Percentiles rank a stretch among this genome's conserved stretches.
phyloP scores from a whole-genome alignment of 2,329 filamentous ascomycete genomes.

The Aspergillus phoenicis region DNA sequence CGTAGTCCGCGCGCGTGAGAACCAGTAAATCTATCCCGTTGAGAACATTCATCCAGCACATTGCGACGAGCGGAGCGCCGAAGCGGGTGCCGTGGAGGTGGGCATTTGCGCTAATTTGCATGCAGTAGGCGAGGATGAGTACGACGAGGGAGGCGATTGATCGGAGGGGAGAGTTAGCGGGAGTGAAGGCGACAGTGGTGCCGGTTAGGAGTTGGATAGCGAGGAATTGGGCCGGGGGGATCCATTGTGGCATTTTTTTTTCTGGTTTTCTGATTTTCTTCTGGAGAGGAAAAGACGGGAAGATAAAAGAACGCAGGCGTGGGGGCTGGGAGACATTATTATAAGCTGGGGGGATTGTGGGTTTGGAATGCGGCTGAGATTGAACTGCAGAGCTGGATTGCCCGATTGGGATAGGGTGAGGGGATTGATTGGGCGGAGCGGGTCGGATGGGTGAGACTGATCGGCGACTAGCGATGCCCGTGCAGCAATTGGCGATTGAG shows the following conservation, averaged over 20 bases:
- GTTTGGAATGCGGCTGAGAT: not conserved
- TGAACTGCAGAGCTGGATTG: not conserved
- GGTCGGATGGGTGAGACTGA: not conserved
- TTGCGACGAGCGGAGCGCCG: constrained; percentile 20
- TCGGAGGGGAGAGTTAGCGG: constrained; percentile 10
- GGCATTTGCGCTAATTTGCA: constrained; percentile 11
- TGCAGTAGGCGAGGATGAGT: constrained; percentile 14
- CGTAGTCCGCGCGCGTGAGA: constrained; percentile 20
- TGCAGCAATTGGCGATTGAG: no score
- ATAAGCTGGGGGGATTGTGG: not conserved
- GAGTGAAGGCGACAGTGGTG: constrained; percentile 14
- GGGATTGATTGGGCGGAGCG: not conserved
- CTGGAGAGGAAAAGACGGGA: not conserved
- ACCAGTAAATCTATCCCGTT: constrained; percentile 25
- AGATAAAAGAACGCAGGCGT: not conserved
- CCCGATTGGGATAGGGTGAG: not conserved
- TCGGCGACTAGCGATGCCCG: not conserved
- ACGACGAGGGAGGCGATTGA: constrained; percentile 8
- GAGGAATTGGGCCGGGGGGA: constrained; percentile 16
- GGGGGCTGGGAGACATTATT: no score
- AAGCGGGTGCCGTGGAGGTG: constrained; percentile 11
- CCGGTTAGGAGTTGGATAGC: constrained; percentile 20
- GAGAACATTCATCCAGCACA: constrained; percentile 27
- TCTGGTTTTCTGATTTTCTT: not conserved
- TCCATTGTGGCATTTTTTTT: constrained; percentile 2